Evolutionary conservation across 805 yeast species (phyloP), one percentile per base, ranked within the genome.

Genomic region (Candida tammaniensis): DNA sequence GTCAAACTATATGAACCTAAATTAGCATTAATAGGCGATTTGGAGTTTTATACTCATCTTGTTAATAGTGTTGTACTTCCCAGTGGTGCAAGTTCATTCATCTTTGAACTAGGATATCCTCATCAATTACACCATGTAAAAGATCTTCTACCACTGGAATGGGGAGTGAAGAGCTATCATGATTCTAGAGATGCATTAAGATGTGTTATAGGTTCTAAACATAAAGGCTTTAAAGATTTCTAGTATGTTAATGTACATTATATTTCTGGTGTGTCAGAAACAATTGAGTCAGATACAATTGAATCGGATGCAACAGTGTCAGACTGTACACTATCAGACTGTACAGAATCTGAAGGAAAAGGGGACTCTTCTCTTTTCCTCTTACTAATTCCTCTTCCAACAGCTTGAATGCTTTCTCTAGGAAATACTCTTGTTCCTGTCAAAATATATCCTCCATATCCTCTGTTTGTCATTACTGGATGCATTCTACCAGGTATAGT

Each of bases 401-500:
- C 82, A 9, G 86, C 84, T 12, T 74, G 76, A 28, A 78, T 76
- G 19, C 55, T 54, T 21, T 74, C 82, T 29, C 69, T 60, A 2
- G 96, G 96, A 34, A 78, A 63, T 0, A 93, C 97, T 31, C 85
- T 70, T 11, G 85, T 75, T 3, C 91, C 95, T 66, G 79, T 74
- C 45, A 88, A 64, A 2, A 93, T 55, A 55, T 78, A 91, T 0
- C 99, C 99, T 21, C 97, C 98, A 38, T 83, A 89, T 5, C 95
- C 88, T 49, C 86, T 74, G 72, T 82, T 80, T 0, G 97, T 86
- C 99, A 93, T 93, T 40, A 81, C 54, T 0, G 99, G 99, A 57
- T 93, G 99, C 51, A 91, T 68, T 54, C 94, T 80, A 6, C 98
- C 98, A 13, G 95, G 86, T 18, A 91, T 78, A 3, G 97, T 87